Base-by-base conservation (phyloP, 1,139 yeast genomes). In the Diutina sp. region DNA sequence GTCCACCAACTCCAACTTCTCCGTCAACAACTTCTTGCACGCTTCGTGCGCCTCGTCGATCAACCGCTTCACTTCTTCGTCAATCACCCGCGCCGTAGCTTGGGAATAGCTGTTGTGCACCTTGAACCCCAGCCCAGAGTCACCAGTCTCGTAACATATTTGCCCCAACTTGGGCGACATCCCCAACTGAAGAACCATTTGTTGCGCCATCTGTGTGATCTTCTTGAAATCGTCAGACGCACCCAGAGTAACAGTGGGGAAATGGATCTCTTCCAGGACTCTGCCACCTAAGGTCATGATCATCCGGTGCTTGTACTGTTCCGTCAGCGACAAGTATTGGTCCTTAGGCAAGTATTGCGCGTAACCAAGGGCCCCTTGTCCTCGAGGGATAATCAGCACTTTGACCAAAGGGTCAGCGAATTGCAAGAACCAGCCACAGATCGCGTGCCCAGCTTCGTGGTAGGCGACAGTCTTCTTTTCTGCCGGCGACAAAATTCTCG, bases 401-500 rank as follows among this genome's bases (percentile, higher is more conserved):
- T 87, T 87, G 57, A 87, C 77, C 59, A 87, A 71, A 14, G 95
- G 95, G 67, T 87, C 93, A 35, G 90, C 90, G 67, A 69, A 79
- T 67, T 84, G 81, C 65, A 84, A 72, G 64, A 73, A 83, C 90
- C 91, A 84, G 32, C 93, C 88, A 72, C 91, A 84, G 57, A 85
- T 77, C 6, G 95, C 93, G 68, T 85, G 90, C 1, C 93, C 95
- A 1, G 93, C 91, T 68, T 85, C 95, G 67, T 87, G 95, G 64
- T 82, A 87, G 1, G 93, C 91, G 55, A 87, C 93, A 29, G 85
- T 78, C 62, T 77, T 82, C 74, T 86, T 86, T 64, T 87, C 93
- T 56, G 80, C 83, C 1, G 85, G 85, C 6, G 87, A 82, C 58
- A 87, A 72, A 11, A 87, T 76, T 65, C 83, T 79, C 1, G 87